Conservation (phyloP, 768 basidiomycete species). For the Suillus clintonianus region DNA sequence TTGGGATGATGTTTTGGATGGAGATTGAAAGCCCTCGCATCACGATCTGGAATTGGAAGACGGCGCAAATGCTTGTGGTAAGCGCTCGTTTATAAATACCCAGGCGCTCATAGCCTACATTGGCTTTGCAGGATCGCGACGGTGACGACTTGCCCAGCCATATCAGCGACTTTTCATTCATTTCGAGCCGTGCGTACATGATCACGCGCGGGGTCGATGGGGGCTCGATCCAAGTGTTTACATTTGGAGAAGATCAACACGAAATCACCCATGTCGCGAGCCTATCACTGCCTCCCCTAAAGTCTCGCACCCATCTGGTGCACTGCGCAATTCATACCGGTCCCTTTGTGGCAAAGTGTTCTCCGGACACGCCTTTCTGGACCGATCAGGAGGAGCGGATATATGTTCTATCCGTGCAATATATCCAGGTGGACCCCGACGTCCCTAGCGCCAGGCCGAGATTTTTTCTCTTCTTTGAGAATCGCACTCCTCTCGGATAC, state of each 20-base stretch:
- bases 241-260: conserved; percentile 27
- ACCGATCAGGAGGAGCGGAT: conserved; percentile 26
- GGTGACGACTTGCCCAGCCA: conserved; percentile 22
- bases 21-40: conserved; percentile 26
- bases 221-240: conserved; percentile 47
- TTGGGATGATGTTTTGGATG: conserved; percentile 48
- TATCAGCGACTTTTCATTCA: conserved; percentile 48
- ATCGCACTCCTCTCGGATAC: conserved; percentile 27
- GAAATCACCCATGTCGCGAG: conserved; percentile 20
- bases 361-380: conserved; percentile 22
- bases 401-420: conserved; percentile 26
- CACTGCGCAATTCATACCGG: conserved; percentile 33
- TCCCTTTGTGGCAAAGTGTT: conserved; percentile 31
- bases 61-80: conserved; percentile 44
- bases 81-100: conserved; percentile 15
- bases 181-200: conserved; percentile 45
- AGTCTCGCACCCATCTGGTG: conserved; percentile 12
- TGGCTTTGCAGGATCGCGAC: conserved; percentile 29
- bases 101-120: background rate
- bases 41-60: conserved; percentile 54
- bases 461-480: conserved; percentile 35
- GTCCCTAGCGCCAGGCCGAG: conserved; percentile 11
- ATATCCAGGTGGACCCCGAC: conserved; percentile 7
- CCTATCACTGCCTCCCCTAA: conserved; percentile 15
- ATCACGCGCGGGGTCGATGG: conserved; percentile 34